Evolutionary conservation across 1,139 yeast genomes (phyloP).

Genomic region (Zygoascus meyerae): DNA sequence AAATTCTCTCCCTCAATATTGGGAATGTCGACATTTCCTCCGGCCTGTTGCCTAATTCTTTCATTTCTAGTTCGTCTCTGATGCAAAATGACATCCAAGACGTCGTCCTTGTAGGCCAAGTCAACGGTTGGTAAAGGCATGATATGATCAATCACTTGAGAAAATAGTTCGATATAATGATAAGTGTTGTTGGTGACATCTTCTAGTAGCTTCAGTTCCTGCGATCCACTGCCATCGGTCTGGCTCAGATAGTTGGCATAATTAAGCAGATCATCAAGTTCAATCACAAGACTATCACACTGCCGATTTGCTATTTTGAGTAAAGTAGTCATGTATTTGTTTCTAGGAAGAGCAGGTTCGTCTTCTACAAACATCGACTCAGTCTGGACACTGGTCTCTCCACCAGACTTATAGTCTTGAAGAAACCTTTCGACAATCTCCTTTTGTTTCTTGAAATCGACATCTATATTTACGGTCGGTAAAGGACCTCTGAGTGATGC

Average conservation of each 20-base stretch:
- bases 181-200: slow-evolving; percentile 67
- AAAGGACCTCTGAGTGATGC: slow-evolving; percentile 27
- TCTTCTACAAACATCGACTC: slow-evolving; percentile 16
- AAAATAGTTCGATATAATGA: slow-evolving; percentile 73
- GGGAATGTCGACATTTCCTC: slow-evolving; percentile 41
- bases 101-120: slow-evolving; percentile 78
- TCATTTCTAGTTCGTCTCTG: slow-evolving; percentile 82
- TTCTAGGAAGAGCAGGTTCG: slow-evolving; percentile 9
- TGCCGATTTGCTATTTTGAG: slow-evolving; percentile 85
- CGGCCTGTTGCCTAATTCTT: slow-evolving; percentile 43
- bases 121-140: slow-evolving; percentile 82
- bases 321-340: slow-evolving; percentile 71
- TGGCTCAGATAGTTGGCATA: slow-evolving; percentile 30
- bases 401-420: slow-evolving; percentile 23
- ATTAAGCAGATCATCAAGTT: slow-evolving; percentile 73
- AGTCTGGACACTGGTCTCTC: slow-evolving; percentile 6
- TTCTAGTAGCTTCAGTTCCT: slow-evolving; percentile 40
- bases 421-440: slow-evolving; percentile 23
- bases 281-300: slow-evolving; percentile 58
- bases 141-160: slow-evolving; percentile 66
- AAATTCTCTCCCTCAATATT: slow-evolving; percentile 19
- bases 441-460: slow-evolving; percentile 46
- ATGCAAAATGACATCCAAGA: slow-evolving; percentile 84
- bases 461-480: slow-evolving; percentile 50
- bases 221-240: slow-evolving; percentile 19